These are phyloP conservation scores for Berberis thunbergii DNA, from an alignment of 164 flowering plant species.

Conservation along the genomic window DNA sequence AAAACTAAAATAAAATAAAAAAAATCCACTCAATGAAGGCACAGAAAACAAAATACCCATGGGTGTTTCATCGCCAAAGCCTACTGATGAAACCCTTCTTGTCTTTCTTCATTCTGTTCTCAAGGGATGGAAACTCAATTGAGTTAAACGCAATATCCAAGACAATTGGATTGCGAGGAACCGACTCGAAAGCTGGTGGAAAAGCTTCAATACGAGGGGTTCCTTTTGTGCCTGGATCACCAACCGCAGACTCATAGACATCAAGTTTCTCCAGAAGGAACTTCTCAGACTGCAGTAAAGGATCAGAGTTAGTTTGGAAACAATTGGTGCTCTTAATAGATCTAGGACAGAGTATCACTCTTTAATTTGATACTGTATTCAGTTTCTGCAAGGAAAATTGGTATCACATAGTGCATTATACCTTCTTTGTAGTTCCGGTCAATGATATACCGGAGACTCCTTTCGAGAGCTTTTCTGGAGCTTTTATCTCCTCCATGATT, in stretches of 20 bases:
- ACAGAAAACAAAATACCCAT: neutral
- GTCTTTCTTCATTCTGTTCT: conserved; percentile 90
- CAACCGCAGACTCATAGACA: conserved; percentile 70
- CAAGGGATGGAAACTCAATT: conserved; percentile 88
- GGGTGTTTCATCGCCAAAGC: conserved; percentile 57
- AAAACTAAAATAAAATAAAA: neutral
- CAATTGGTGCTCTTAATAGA: neutral
- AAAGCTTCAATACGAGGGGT: conserved; percentile 56
- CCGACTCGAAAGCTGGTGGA: conserved; percentile 80
- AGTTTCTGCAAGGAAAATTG: too few relatives aligned
- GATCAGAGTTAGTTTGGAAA: neutral
- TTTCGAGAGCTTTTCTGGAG: conserved; percentile 69
- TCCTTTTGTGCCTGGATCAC: conserved; percentile 47
- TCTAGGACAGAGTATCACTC: too few relatives aligned
- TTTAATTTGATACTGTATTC: too few relatives aligned
- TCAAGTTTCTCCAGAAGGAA: conserved; percentile 79
- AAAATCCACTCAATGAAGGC: neutral
- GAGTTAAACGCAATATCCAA: conserved; percentile 70
- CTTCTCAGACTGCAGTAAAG: conserved; percentile 48
- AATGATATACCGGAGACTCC: conserved; percentile 69
- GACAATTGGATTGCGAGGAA: conserved; percentile 86
- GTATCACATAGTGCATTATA: conserved; percentile 12
- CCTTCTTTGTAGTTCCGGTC: conserved; percentile 64
- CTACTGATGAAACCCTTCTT: conserved; percentile 78
- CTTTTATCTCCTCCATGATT: conserved; percentile 76